A percentile compares a stretch with the other conserved stretches of the same genome.
Conservation (phyloP, 2,329 filamentous ascomycete genomes). For the Hypomyces rosellus region DNA sequence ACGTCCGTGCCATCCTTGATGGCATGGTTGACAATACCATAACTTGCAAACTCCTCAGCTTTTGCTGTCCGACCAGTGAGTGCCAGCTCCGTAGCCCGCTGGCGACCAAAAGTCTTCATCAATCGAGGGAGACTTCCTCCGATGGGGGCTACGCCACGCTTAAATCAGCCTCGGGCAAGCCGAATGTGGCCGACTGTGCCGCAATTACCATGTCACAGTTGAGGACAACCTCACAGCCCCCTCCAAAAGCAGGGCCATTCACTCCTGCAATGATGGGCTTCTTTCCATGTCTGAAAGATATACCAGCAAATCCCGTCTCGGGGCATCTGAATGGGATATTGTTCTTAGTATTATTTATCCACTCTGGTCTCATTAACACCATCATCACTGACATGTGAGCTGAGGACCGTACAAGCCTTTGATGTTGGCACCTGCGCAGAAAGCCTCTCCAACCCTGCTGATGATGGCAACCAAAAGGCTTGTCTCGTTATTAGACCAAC, state of each 20-base stretch:
- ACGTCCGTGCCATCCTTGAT: slow-evolving; percentile 20
- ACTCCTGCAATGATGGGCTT: slow-evolving; percentile 56
- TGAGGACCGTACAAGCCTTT: slow-evolving; percentile 36
- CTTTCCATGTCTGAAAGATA: slow-evolving; percentile 50
- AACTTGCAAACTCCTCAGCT: slow-evolving; percentile 29
- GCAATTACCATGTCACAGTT: slow-evolving; percentile 48
- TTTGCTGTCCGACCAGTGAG: slow-evolving; percentile 39
- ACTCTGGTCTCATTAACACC: too few species aligned
- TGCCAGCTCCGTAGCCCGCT: slow-evolving; percentile 43
- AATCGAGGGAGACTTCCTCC: slow-evolving; percentile 47
- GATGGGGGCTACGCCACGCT: slow-evolving; percentile 48
- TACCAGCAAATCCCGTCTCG: slow-evolving; percentile 36
- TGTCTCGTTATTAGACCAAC: slow-evolving; percentile 48
- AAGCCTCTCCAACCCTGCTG: slow-evolving; percentile 47
- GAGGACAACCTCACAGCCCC: slow-evolving; percentile 51
- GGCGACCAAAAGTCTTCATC: slow-evolving; percentile 39
- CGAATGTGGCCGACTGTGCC: slow-evolving; percentile 43
- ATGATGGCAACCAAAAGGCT: slow-evolving; percentile 41
- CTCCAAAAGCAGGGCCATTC: slow-evolving; percentile 51
- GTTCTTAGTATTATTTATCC: too few species aligned
- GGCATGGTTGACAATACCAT: slow-evolving; percentile 20
- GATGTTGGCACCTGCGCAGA: slow-evolving; percentile 50
- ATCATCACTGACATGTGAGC: too few species aligned
- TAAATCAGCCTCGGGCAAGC: slow-evolving; percentile 47
- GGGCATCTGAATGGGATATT: too few species aligned